These are phyloP conservation scores for Diospyros lotus DNA, from an alignment of 148 eudicot genomes.

Conservation along the genomic window DNA sequence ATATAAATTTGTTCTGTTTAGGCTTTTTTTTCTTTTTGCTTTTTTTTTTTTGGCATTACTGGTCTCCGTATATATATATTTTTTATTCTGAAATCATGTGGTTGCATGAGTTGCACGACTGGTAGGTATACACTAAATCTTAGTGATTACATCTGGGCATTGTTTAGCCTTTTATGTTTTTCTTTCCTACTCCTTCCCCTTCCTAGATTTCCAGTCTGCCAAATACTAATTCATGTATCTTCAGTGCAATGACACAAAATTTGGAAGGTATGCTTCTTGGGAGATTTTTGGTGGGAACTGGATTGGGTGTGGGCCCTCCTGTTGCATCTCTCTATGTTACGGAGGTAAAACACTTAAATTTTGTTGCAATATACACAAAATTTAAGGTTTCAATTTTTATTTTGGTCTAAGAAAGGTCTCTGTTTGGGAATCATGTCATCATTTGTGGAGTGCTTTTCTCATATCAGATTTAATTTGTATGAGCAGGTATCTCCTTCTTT, in stretches of 20 bases:
- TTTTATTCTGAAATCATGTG: too few species aligned
- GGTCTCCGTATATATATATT: too few species aligned
- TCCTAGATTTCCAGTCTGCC: not conserved
- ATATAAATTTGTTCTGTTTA: too few species aligned
- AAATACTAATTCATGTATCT: slow-evolving; percentile 20
- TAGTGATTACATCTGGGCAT: too few species aligned
- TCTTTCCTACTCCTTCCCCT: not conserved
- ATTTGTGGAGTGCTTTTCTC: not conserved
- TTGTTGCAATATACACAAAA: too few species aligned
- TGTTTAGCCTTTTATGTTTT: too few species aligned
- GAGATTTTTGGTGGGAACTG: slow-evolving; percentile 78
- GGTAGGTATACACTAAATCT: too few species aligned
- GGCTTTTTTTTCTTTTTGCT: too few species aligned
- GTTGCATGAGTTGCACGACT: too few species aligned
- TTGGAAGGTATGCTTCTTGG: slow-evolving; percentile 88
- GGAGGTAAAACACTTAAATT: slow-evolving; percentile 44
- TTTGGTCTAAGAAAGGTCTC: too few species aligned
- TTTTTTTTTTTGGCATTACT: too few species aligned
- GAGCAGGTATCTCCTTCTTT: slow-evolving; percentile 81
- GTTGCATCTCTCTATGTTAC: slow-evolving; percentile 89
- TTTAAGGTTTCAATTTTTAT: not conserved
- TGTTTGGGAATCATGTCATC: not conserved
- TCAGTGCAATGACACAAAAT: slow-evolving; percentile 68
- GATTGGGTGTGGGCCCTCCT: slow-evolving; percentile 93
- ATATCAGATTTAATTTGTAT: not conserved